phyloP scores from a whole-genome alignment of 768 basidiomycete species.

The Naganishia onofrii region DNA sequence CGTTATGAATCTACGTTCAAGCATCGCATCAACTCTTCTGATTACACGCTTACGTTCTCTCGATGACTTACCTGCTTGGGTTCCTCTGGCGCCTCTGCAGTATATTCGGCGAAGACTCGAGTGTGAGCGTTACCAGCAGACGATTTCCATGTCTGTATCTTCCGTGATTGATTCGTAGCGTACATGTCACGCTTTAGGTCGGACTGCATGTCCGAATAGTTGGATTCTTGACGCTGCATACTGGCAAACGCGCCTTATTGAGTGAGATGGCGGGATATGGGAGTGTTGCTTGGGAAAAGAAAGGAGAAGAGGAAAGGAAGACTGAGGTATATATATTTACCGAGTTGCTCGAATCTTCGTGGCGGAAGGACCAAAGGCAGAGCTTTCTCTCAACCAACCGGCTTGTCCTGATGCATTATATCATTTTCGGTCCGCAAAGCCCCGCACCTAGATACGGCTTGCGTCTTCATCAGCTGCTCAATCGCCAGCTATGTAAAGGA shows the following conservation, averaged over 20 bases:
- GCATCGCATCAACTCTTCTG: background rate
- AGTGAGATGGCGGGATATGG: background rate
- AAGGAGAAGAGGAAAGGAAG: no score
- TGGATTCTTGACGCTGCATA: constrained; percentile 32
- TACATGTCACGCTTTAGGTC: constrained; percentile 17
- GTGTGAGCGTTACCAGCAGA: constrained; percentile 21
- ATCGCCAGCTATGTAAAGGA: no score
- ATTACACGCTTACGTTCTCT: no score
- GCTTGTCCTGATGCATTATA: no score
- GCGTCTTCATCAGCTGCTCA: no score
- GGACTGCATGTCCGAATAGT: constrained; percentile 29
- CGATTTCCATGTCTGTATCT: constrained; percentile 26
- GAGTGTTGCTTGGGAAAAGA: no score
- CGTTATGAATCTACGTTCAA: constrained; percentile 32
- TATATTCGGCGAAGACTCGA: constrained; percentile 26
- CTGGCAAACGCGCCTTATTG: background rate
- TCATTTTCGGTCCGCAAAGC: no score
- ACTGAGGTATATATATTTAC: no score
- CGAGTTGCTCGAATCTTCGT: no score
- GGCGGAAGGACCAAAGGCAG: no score
- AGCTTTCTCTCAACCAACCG: no score
- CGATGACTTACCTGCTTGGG: constrained; percentile 1
- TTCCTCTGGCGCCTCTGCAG: constrained; percentile 10
- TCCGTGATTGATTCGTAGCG: background rate
- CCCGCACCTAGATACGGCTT: no score